A percentile compares a stretch with the other conserved stretches of the same genome.
Evolutionary conservation across 148 eudicot species (phyloP).

Genomic region (Rhododendron williamsianum): DNA sequence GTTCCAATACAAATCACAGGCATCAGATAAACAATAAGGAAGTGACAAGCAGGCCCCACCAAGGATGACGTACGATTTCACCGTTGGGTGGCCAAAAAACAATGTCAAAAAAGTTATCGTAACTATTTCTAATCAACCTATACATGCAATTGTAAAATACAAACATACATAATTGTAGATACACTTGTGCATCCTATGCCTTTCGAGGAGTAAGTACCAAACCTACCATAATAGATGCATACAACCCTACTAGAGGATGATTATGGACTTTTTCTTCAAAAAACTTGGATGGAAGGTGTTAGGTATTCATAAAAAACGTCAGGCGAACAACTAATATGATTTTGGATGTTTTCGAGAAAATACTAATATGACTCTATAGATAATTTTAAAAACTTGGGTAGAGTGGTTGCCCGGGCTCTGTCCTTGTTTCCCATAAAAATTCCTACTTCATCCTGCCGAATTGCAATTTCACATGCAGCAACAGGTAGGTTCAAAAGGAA

Average conservation of each 20-base stretch:
- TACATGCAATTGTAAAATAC: neutral
- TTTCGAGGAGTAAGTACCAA: neutral
- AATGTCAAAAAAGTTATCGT: neutral
- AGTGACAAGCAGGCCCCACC: neutral
- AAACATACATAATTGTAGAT: neutral
- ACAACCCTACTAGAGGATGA: neutral
- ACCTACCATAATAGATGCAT: neutral
- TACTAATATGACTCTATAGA: too few relatives aligned
- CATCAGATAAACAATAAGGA: neutral
- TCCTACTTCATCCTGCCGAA: neutral
- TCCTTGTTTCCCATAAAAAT: neutral
- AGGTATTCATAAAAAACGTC: neutral
- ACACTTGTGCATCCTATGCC: neutral
- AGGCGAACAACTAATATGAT: neutral
- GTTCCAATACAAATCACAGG: neutral
- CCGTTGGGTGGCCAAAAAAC: neutral
- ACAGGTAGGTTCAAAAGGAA: neutral
- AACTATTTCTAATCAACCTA: neutral
- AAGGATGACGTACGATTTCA: neutral
- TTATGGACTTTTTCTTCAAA: neutral
- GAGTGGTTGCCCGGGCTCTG: neutral
- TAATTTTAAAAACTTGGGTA: neutral
- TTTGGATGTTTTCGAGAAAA: neutral
- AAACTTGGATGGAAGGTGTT: neutral
- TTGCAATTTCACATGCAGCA: neutral